Evolutionary conservation across 1,139 yeast species (phyloP).

Genomic region (Taphrina deformans): DNA sequence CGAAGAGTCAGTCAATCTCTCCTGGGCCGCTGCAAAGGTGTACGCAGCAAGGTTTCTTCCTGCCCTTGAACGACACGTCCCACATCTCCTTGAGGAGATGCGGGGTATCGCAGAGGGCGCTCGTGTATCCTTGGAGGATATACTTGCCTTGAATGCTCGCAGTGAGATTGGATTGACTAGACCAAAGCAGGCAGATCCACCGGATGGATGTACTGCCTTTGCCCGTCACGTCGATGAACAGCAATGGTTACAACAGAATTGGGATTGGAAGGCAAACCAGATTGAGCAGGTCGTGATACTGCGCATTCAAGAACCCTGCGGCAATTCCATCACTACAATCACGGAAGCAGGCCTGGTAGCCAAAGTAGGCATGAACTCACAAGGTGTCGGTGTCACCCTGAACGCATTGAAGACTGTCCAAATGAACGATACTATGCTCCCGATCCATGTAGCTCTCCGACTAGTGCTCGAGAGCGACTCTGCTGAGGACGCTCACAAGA

Average conservation of each 20-base stretch:
- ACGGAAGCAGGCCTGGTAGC: slow-evolving; percentile 48
- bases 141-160: slow-evolving; percentile 45
- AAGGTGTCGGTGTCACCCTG: slow-evolving; percentile 45
- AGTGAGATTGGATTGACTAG: slow-evolving; percentile 45
- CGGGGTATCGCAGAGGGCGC: slow-evolving; percentile 47
- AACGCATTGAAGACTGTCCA: slow-evolving; percentile 46
- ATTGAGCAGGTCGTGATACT: slow-evolving; percentile 42
- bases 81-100: slow-evolving; percentile 44
- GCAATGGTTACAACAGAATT: slow-evolving; percentile 44
- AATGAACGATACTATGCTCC: slow-evolving; percentile 42
- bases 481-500: slow-evolving; percentile 42
- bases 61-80: slow-evolving; percentile 41
- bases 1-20: slow-evolving; percentile 39
- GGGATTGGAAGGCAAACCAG: slow-evolving; percentile 46
- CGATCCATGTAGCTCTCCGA: slow-evolving; percentile 46
- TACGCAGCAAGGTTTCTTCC: slow-evolving; percentile 41
- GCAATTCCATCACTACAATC: slow-evolving; percentile 43
- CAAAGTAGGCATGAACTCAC: slow-evolving; percentile 46
- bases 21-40: slow-evolving; percentile 41
- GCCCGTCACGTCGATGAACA: slow-evolving; percentile 38
- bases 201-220: slow-evolving; percentile 47
- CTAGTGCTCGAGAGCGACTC: slow-evolving; percentile 42
- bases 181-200: not conserved
- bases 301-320: slow-evolving; percentile 40
- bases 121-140: slow-evolving; percentile 43